Percentiles rank a stretch among this genome's conserved stretches.
Evolutionary conservation across 768 basidiomycete genomes (phyloP).

Genomic region (Lentinula aciculospora): DNA sequence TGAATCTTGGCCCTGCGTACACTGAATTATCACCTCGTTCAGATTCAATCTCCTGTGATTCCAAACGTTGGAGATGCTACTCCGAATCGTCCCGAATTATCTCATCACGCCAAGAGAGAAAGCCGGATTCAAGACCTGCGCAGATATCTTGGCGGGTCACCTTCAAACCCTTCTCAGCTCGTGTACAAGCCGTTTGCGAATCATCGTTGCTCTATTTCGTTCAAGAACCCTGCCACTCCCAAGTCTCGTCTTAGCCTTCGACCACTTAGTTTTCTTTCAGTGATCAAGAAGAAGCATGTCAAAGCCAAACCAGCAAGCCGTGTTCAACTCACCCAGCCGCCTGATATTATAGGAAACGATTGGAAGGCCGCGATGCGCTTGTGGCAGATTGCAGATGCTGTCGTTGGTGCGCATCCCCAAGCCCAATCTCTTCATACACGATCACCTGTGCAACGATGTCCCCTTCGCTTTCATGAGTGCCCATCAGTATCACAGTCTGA

Average conservation of each 20-base stretch:
- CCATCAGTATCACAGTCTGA: not conserved
- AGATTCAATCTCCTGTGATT: not conserved
- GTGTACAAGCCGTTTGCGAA: conserved; percentile 1
- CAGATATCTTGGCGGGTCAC: not conserved
- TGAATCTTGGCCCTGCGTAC: not conserved
- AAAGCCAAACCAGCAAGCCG: not conserved
- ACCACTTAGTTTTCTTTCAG: not conserved
- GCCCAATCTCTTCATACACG: not conserved
- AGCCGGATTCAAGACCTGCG: not conserved
- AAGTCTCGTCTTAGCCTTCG: not conserved
- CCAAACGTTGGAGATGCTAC: not conserved
- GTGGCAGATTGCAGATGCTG: not conserved
- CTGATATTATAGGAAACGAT: not conserved
- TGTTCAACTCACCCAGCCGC: not conserved
- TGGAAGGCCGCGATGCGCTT: not conserved
- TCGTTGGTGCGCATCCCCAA: conserved; percentile 4
- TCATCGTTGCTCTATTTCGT: not conserved
- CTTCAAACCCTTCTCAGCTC: not conserved
- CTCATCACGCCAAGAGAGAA: not conserved
- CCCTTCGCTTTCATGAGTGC: not conserved
- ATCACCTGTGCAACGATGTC: not conserved
- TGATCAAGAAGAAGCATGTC: not conserved
- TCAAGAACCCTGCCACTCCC: not conserved
- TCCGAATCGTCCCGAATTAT: not conserved
- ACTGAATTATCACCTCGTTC: not conserved